Evolutionary conservation across 441 rosid species (phyloP).

Genomic region (Viola pubescens): DNA sequence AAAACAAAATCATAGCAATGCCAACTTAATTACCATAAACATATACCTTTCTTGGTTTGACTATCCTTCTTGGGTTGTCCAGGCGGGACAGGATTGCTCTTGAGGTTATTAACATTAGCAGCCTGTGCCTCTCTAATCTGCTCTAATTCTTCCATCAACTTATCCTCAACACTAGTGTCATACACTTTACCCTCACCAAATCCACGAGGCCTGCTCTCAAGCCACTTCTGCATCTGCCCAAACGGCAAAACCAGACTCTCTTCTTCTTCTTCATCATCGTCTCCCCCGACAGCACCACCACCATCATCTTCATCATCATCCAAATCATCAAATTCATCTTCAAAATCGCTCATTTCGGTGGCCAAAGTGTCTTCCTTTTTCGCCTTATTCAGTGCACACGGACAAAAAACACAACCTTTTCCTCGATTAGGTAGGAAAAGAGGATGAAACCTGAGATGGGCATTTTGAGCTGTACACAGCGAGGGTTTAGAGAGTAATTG

Average conservation of each 20-base stretch:
- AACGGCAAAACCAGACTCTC: conserved; percentile 39
- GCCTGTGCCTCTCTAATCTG: conserved; percentile 59
- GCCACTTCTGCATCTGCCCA: conserved; percentile 58
- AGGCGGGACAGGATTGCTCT: conserved; percentile 36
- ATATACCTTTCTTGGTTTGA: conserved; percentile 23
- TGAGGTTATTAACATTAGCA: conserved; percentile 54
- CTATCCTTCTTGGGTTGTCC: conserved; percentile 22
- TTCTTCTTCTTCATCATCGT: conserved; percentile 31
- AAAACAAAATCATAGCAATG: background rate
- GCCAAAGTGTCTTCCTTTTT: conserved; percentile 8
- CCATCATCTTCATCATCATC: conserved; percentile 32
- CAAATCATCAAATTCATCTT: conserved; percentile 19
- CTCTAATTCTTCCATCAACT: conserved; percentile 64
- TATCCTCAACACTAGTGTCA: conserved; percentile 62
- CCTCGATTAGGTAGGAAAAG: conserved; percentile 17
- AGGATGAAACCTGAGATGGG: conserved; percentile 8
- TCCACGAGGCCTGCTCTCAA: conserved; percentile 60
- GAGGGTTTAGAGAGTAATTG: background rate
- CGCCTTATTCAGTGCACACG: conserved; percentile 22
- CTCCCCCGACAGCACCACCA: conserved; percentile 27
- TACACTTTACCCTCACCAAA: conserved; percentile 71
- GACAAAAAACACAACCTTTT: conserved; percentile 15
- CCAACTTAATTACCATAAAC: conserved; percentile 18
- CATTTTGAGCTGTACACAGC: conserved; percentile 7
- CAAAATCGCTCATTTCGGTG: conserved; percentile 24